These are phyloP conservation scores for Yarrowia sp. DNA, from an alignment of 805 yeast genomes.

Conservation along the genomic window DNA sequence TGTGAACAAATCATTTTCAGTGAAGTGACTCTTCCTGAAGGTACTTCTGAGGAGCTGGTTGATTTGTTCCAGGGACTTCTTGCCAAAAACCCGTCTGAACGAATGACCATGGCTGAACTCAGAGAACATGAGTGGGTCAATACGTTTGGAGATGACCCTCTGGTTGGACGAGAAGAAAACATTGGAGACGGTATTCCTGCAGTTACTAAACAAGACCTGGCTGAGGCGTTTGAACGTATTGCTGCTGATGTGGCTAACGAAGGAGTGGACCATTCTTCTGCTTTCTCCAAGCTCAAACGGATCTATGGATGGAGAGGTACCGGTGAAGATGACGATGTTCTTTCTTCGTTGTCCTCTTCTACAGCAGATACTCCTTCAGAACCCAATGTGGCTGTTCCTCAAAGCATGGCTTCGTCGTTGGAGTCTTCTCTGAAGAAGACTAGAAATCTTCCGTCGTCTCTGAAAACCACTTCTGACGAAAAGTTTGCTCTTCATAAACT, in stretches of 20 bases:
- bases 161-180: slow-evolving; percentile 42
- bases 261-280: slow-evolving; percentile 30
- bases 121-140: slow-evolving; percentile 71
- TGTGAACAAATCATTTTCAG: slow-evolving; percentile 62
- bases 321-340: slow-evolving; percentile 20
- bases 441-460: slow-evolving; percentile 11
- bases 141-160: slow-evolving; percentile 37
- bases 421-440: slow-evolving; percentile 13
- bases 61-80: slow-evolving; percentile 61
- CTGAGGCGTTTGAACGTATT: slow-evolving; percentile 40
- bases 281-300: slow-evolving; percentile 32
- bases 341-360: slow-evolving; percentile 8
- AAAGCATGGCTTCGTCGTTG: slow-evolving; percentile 12
- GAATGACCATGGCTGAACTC: slow-evolving; percentile 70
- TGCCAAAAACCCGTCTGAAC: slow-evolving; percentile 59
- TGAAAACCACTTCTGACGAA: slow-evolving; percentile 28
- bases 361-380: slow-evolving; percentile 12
- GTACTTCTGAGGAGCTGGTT: slow-evolving; percentile 42
- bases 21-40: slow-evolving; percentile 17
- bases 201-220: slow-evolving; percentile 42
- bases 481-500: slow-evolving; percentile 35
- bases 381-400: slow-evolving; percentile 6
- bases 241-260: slow-evolving; percentile 32
- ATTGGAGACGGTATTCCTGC: slow-evolving; percentile 35
- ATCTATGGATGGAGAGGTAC: slow-evolving; percentile 40